Conservation (phyloP, 805 yeast species). For the Schwanniomyces yamadae region DNA sequence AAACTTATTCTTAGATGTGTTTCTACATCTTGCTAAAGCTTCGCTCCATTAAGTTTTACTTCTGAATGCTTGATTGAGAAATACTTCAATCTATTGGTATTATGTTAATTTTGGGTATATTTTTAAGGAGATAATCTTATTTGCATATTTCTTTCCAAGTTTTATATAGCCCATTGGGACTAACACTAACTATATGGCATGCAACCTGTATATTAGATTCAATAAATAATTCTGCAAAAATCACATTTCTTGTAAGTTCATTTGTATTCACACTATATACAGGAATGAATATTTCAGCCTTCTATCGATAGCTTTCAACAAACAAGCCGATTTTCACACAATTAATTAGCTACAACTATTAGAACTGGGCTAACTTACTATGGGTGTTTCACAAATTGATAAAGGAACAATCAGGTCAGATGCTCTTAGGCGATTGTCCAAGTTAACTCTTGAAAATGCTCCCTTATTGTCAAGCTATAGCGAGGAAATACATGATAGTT, state of each 20-base stretch:
- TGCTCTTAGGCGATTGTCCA: constrained; percentile 38
- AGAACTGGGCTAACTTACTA: no score
- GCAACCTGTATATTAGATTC: constrained; percentile 11
- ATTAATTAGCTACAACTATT: no score
- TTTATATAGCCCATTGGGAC: background rate
- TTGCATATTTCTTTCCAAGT: constrained; percentile 2
- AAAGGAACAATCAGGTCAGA: constrained; percentile 40
- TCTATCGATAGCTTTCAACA: no score
- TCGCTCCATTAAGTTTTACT: constrained; percentile 3
- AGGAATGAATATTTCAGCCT: no score
- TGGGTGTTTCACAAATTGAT: constrained; percentile 40
- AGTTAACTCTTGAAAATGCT: constrained; percentile 27
- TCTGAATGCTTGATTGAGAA: constrained; percentile 1
- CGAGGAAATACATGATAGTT: constrained; percentile 13
- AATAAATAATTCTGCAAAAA: no score
- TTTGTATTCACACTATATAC: no score
- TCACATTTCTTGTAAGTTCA: no score
- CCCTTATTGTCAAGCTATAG: constrained; percentile 6
- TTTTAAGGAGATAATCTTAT: constrained; percentile 4
- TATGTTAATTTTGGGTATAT: background rate
- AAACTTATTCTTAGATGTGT: constrained; percentile 68
- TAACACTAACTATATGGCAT: constrained; percentile 1
- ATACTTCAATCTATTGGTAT: background rate
- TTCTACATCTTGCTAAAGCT: background rate
- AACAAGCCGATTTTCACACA: no score